These are phyloP conservation scores for Chrysopogon serrulatus DNA, from an alignment of 176 grass and related monocot species.

Conservation along the genomic window DNA sequence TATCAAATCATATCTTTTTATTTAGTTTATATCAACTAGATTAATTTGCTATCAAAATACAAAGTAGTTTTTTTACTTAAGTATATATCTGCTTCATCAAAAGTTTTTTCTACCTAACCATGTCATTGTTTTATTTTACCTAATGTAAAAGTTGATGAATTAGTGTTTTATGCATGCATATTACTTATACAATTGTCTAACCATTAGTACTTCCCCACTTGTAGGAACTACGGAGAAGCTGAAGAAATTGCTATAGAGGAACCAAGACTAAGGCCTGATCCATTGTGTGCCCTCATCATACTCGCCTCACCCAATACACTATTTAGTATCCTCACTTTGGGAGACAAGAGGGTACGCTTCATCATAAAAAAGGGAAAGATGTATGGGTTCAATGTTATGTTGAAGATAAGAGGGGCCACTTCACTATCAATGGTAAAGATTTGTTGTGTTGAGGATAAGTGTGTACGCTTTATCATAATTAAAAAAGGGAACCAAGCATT, in stretches of 20 bases:
- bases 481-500: too few species aligned
- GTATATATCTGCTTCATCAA: neutral
- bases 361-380: neutral
- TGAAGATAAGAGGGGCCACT: neutral
- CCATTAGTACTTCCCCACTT: neutral
- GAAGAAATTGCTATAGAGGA: neutral
- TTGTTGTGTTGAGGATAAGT: neutral
- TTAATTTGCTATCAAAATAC: neutral
- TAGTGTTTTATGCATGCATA: neutral
- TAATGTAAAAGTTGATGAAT: neutral
- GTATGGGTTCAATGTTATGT: neutral
- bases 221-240: neutral
- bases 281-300: neutral
- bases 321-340: neutral
- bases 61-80: neutral
- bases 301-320: neutral
- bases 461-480: neutral
- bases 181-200: neutral
- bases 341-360: neutral
- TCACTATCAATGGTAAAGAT: neutral
- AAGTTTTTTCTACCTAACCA: neutral
- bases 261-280: neutral
- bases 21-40: neutral
- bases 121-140: neutral
- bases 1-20: neutral